Percentiles rank a stretch among this genome's conserved stretches.
phyloP scores from a whole-genome alignment of 331 rosid genomes.

The Pyrus hybrid region DNA sequence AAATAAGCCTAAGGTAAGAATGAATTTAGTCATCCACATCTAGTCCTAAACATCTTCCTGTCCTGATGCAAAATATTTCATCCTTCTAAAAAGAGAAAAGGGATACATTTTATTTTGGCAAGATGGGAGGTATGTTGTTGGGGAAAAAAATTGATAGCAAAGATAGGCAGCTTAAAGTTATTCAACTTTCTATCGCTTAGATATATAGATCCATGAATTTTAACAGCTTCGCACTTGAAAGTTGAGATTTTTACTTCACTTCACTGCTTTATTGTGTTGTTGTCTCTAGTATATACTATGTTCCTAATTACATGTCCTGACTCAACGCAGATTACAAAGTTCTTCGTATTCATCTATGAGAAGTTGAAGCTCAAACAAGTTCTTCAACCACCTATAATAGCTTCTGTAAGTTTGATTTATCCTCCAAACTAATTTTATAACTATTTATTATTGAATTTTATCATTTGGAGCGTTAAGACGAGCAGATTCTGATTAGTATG shows the following conservation, averaged over 20 bases:
- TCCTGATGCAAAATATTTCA: neutral
- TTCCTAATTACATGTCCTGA: constrained; percentile 9
- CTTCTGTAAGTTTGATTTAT: constrained; percentile 67
- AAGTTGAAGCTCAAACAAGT: constrained; percentile 90
- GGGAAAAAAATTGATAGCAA: neutral
- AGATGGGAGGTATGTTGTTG: neutral
- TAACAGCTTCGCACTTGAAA: neutral
- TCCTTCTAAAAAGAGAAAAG: neutral
- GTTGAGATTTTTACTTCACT: neutral
- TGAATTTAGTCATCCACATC: neutral
- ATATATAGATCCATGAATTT: neutral
- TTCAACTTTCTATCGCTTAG: neutral
- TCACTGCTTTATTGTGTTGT: neutral
- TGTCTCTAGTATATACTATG: neutral
- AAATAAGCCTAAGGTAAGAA: constrained; percentile 48
- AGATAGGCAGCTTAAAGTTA: neutral
- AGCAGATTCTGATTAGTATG: neutral
- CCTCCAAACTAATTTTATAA: neutral
- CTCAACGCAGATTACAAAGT: constrained; percentile 48
- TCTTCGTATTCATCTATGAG: constrained; percentile 37
- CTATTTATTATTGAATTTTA: neutral
- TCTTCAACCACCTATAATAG: constrained; percentile 91
- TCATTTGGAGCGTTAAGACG: neutral
- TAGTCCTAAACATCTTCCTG: neutral
- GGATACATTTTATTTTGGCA: too few species aligned